A percentile compares a stretch with the other conserved stretches of the same genome.
These are phyloP conservation scores for Hypoxylon sp. DNA, from an alignment of 2,329 filamentous ascomycete genomes.

Conservation along the genomic window DNA sequence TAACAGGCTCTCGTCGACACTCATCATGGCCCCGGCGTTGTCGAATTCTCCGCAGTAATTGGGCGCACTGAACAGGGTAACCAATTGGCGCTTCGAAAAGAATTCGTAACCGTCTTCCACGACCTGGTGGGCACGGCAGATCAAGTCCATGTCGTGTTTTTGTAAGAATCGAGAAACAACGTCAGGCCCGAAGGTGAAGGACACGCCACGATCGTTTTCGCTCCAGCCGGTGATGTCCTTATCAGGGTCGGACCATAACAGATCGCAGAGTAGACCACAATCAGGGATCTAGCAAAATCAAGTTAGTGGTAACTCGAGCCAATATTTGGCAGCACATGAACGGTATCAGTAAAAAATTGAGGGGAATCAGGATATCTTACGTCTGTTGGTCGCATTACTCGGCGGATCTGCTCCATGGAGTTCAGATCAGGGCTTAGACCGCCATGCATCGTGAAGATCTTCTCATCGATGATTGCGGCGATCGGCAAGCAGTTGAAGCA, in stretches of 20 bases:
- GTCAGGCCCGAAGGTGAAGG: constrained; percentile 97
- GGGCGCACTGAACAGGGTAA: constrained; percentile 96
- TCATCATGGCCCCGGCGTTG: constrained; percentile 99
- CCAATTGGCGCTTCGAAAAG: constrained; percentile 97
- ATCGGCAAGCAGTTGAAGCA: constrained; percentile 99
- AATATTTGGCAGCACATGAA: constrained; percentile 47
- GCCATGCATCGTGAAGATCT: constrained; percentile 99
- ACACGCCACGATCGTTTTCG: constrained; percentile 98
- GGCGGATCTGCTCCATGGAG: constrained; percentile 99
- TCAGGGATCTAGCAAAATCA: constrained; percentile 83
- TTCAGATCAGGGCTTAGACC: constrained; percentile 97
- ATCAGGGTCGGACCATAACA: constrained; percentile 98
- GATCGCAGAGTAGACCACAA: constrained; percentile 95
- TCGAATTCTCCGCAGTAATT: constrained; percentile 99
- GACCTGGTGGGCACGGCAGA: constrained; percentile 98
- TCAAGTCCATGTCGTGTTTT: constrained; percentile 99
- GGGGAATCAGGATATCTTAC: constrained; percentile 69
- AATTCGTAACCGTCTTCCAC: constrained; percentile 99
- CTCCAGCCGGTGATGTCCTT: constrained; percentile 99
- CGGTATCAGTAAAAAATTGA: not conserved
- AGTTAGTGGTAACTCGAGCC: constrained; percentile 54
- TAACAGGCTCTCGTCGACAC: constrained; percentile 96
- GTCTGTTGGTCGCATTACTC: constrained; percentile 98
- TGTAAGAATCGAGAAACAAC: constrained; percentile 97
- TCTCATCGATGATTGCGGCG: constrained; percentile 98